Conservation (phyloP, 2,329 filamentous ascomycete genomes). For the Clathrospora elynae region DNA sequence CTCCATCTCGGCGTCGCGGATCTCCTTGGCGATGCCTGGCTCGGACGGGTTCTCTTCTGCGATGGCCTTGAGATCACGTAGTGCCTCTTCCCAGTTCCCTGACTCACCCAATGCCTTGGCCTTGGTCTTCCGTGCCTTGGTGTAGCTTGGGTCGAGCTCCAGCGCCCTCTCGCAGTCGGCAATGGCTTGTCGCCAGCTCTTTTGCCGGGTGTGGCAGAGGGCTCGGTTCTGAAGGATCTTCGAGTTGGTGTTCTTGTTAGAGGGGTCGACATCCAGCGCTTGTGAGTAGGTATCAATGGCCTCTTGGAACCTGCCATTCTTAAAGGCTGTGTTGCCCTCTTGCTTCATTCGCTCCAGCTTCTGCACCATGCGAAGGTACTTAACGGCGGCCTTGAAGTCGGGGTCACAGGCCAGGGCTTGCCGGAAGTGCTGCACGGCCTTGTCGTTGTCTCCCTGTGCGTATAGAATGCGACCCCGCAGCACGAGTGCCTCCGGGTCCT, state of each 20-base stretch:
- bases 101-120: slow-evolving; percentile 85
- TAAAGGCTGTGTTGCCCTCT: slow-evolving; percentile 90
- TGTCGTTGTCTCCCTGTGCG: slow-evolving; percentile 90
- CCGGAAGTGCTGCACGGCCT: slow-evolving; percentile 89
- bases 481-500: slow-evolving; percentile 92
- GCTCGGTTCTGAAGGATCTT: slow-evolving; percentile 95
- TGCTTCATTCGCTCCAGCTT: slow-evolving; percentile 93
- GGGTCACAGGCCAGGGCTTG: slow-evolving; percentile 90
- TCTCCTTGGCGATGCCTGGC: slow-evolving; percentile 77
- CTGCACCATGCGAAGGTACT: slow-evolving; percentile 86
- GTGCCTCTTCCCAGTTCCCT: slow-evolving; percentile 89
- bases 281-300: slow-evolving; percentile 85
- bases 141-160: slow-evolving; percentile 79
- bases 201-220: slow-evolving; percentile 79
- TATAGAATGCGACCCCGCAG: slow-evolving; percentile 87
- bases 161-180: slow-evolving; percentile 85
- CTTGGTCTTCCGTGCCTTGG: slow-evolving; percentile 90
- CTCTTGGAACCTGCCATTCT: slow-evolving; percentile 75
- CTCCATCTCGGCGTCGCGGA: slow-evolving; percentile 89
- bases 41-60: slow-evolving; percentile 84
- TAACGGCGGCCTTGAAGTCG: slow-evolving; percentile 86
- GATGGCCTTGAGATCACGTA: slow-evolving; percentile 86
- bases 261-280: slow-evolving; percentile 82
- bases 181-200: slow-evolving; percentile 81
- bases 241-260: slow-evolving; percentile 89